phyloP scores from a whole-genome alignment of 2,329 filamentous ascomycete species.

The Mycosphaerella sp. region DNA sequence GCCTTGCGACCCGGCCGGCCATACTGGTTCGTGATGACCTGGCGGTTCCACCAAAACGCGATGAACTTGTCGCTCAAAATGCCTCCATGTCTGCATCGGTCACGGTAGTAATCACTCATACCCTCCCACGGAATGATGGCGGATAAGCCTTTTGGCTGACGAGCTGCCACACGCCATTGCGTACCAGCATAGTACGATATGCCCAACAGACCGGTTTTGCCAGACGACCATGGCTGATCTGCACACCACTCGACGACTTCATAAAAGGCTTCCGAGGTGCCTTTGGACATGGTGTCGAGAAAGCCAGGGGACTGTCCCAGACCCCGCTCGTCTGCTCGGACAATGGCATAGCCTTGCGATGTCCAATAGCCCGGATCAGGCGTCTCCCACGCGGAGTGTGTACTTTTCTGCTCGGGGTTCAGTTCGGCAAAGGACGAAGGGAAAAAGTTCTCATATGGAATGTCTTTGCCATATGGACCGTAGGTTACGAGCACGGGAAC shows the following conservation, averaged over 20 bases:
- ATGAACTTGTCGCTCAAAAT: slow-evolving; percentile 41
- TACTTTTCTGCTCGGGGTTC: slow-evolving; percentile 35
- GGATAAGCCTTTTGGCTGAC: slow-evolving; percentile 39
- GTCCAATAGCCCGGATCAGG: slow-evolving; percentile 37
- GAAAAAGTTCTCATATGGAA: slow-evolving; percentile 54
- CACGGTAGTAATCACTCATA: slow-evolving; percentile 43
- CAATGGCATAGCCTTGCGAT: slow-evolving; percentile 32
- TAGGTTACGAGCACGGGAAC: slow-evolving; percentile 63
- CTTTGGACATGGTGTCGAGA: slow-evolving; percentile 42
- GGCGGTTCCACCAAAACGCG: slow-evolving; percentile 60
- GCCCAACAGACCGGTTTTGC: slow-evolving; percentile 40
- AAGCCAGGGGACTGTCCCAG: slow-evolving; percentile 35
- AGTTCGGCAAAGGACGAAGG: slow-evolving; percentile 43
- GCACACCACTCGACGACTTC: slow-evolving; percentile 42
- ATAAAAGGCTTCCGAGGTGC: slow-evolving; percentile 43
- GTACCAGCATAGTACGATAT: slow-evolving; percentile 41
- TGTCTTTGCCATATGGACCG: slow-evolving; percentile 68
- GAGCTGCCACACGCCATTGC: slow-evolving; percentile 39
- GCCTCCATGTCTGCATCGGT: slow-evolving; percentile 43
- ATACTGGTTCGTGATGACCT: slow-evolving; percentile 63
- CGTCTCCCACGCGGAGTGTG: slow-evolving; percentile 43
- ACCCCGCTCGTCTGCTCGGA: slow-evolving; percentile 32
- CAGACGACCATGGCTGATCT: slow-evolving; percentile 41
- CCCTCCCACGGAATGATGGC: slow-evolving; percentile 46
- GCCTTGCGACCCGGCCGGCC: slow-evolving; percentile 44